Evolutionary conservation across 1,284 basidiomycete species (phyloP), one percentile per base, ranked within the genome.

Genomic region (Mycena sp.): DNA sequence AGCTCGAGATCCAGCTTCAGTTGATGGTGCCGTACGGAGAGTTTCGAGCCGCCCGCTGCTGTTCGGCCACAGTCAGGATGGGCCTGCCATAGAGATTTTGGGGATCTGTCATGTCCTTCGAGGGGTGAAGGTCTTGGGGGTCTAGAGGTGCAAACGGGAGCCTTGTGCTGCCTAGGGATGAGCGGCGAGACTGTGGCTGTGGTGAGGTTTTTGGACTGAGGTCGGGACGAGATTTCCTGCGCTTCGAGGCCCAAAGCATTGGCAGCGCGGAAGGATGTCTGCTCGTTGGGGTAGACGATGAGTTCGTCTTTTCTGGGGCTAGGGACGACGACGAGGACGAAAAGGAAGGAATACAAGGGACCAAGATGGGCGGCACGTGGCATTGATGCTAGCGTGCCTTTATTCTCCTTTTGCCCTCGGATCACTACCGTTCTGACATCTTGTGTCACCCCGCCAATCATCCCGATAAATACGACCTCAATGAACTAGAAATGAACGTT

Each of bases 111-210:
- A 63, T 63, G 14, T 48, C 53, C 30, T 61, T 61, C 40, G 64
- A 58, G 40, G 69, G 60, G 25, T 68, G 62, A 3, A 66, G 65
- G 51, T 73, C 69, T 26, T 68, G 62, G 4, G 67, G 65, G 51
- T 73, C 69, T 26, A 70, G 49, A 32, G 65, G 70, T 25, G 69
- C 67, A 49, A 73, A 69, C 4, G 72, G 71, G 10, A 64, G 61
- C 28, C 71, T 65, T 28, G 63, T 29, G 46, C 54, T 71, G 28
- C 63, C 68, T 37, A 65, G 51, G 1, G 66, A 69, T 25, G 59
- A 59, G 45, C 61, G 56, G 50, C 64, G 63, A 45, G 12, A 45
- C 26, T 9, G 61, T 25, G 46, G 64, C 37, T 6, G 32, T 6
- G 29, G 35, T 32, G 44, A 30, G 0, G 63, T 21, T 19, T 16